A percentile compares a stretch with the other conserved stretches of the same genome.
phyloP scores from a whole-genome alignment of 768 basidiomycete genomes.

The Leccinum disarticulatum region DNA sequence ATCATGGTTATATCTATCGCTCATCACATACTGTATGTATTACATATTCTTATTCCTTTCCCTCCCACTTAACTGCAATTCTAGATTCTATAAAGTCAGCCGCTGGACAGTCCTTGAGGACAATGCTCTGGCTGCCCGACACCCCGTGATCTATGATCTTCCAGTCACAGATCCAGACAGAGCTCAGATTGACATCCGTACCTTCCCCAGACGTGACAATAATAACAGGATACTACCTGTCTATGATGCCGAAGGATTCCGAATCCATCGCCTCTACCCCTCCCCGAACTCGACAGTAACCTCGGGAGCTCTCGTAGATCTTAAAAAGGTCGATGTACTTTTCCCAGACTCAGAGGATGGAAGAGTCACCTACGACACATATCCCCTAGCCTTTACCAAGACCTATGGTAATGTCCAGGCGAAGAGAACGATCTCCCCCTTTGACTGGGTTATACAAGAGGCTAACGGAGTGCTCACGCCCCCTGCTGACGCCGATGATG shows the following conservation, averaged over 20 bases:
- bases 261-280: background rate
- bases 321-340: background rate
- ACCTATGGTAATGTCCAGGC: background rate
- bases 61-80: background rate
- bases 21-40: background rate
- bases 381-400: background rate
- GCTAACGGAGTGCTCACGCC: background rate
- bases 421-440: background rate
- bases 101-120: background rate
- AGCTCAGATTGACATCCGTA: background rate
- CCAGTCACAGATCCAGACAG: background rate
- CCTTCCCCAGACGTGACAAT: background rate
- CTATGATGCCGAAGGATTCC: background rate
- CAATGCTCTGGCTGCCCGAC: background rate
- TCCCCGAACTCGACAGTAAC: background rate
- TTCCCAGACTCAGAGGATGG: background rate
- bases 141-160: background rate
- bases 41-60: background rate
- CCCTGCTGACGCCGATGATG: background rate
- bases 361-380: background rate
- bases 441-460: background rate
- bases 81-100: background rate
- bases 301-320: background rate
- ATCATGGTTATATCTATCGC: background rate
- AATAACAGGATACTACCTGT: background rate